Conservation (phyloP, 208 protist species). For the Leishmania lainsoni region DNA sequence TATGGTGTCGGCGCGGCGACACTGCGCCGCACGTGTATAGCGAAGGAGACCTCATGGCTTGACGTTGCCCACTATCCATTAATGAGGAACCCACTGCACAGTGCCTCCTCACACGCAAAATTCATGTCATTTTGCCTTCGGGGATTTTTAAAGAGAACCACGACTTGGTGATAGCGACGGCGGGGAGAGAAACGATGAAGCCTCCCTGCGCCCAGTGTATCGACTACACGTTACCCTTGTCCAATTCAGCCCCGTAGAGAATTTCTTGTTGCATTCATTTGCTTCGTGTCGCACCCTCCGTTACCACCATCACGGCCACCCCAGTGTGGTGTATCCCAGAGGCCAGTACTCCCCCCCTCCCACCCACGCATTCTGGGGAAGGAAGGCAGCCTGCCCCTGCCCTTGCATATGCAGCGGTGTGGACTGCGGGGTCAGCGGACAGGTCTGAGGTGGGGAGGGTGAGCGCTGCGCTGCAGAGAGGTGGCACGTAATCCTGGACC, state of each 20-base stretch:
- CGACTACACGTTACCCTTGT: not conserved
- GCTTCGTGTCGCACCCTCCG: not conserved
- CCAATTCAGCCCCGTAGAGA: not conserved
- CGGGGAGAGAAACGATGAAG: not conserved
- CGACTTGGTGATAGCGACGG: not conserved
- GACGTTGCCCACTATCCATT: not conserved
- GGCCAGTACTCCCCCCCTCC: too few species aligned
- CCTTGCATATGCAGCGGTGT: too few species aligned
- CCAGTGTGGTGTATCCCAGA: too few species aligned
- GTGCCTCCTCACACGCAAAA: not conserved
- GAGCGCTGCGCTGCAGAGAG: not conserved
- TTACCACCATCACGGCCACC: not conserved
- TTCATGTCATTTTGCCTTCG: not conserved
- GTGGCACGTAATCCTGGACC: not conserved
- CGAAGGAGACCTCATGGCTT: not conserved
- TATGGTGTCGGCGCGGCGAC: conserved; percentile 6
- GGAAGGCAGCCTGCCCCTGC: too few species aligned
- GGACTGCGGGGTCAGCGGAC: too few species aligned
- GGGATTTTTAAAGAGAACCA: not conserved
- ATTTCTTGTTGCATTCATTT: conserved; percentile 1
- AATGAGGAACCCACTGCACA: not conserved
- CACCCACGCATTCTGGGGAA: too few species aligned
- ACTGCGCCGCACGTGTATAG: not conserved
- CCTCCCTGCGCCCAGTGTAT: not conserved
- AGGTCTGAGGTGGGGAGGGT: too few species aligned